Conservation (phyloP, 495 filamentous ascomycete species). For the Penicillium cataractarum region DNA sequence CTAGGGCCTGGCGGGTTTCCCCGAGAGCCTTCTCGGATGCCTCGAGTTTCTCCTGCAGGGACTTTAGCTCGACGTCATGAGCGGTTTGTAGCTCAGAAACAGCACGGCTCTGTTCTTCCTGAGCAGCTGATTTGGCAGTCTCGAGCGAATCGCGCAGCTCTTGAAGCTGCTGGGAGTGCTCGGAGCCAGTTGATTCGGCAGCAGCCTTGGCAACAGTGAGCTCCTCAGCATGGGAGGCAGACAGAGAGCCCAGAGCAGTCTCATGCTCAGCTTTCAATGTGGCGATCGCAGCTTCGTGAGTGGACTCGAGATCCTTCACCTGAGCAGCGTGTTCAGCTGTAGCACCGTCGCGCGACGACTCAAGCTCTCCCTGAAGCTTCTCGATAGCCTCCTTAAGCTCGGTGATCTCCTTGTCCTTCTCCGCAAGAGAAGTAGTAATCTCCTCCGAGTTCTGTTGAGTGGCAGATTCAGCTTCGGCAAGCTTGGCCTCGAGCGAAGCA, state of each 20-base stretch:
- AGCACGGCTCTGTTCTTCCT: slow-evolving; percentile 34
- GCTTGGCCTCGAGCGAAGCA: slow-evolving; percentile 41
- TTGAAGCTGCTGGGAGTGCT: slow-evolving; percentile 44
- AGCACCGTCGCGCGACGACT: slow-evolving; percentile 36
- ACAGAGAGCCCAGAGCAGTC: slow-evolving; percentile 33
- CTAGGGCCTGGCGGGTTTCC: slow-evolving; percentile 40
- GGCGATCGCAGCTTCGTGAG: slow-evolving; percentile 41
- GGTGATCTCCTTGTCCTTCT: slow-evolving; percentile 44
- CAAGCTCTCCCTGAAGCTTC: slow-evolving; percentile 40
- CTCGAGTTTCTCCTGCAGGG: slow-evolving; percentile 39
- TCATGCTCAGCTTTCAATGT: slow-evolving; percentile 44
- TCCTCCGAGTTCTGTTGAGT: slow-evolving; percentile 34
- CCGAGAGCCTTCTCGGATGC: slow-evolving; percentile 38
- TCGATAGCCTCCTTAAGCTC: slow-evolving; percentile 42
- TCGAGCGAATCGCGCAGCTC: slow-evolving; percentile 47
- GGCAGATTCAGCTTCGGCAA: slow-evolving; percentile 40
- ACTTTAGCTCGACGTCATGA: slow-evolving; percentile 40
- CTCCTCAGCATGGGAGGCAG: slow-evolving; percentile 40
- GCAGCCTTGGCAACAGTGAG: slow-evolving; percentile 39
- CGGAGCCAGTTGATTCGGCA: slow-evolving; percentile 35
- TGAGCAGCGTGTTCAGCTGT: slow-evolving; percentile 38
- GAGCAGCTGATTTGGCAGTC: slow-evolving; percentile 35
- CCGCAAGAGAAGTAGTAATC: slow-evolving; percentile 31
- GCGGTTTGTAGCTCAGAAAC: slow-evolving; percentile 42
- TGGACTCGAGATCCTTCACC: slow-evolving; percentile 44